Evolutionary conservation across 768 basidiomycete genomes (phyloP), one percentile per base, ranked within the genome.

Genomic region (Auricularia heimuer): DNA sequence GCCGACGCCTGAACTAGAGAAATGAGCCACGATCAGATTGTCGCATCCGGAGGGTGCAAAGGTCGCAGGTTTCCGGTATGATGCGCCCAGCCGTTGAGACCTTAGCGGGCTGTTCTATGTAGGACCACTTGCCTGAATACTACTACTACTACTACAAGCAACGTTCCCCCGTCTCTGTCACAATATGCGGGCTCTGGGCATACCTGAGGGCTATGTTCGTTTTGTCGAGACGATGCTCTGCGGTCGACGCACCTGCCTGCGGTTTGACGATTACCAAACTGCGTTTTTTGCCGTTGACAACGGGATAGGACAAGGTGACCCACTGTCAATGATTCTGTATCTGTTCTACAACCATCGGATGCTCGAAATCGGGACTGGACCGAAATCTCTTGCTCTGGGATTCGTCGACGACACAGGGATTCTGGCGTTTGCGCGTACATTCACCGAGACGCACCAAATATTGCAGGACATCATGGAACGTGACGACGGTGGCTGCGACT

Each of bases 251-350:
- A 76, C 74, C 0, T 56, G n/a, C 4, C 47, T 77, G 0, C 34
- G 47, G 0, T 76, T 77, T 54, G 74, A 75, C 34, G 70, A 74
- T 64, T 74, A 44, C 66, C 65, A 33, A 0, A 75, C 75, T 0
- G 62, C 65, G 0, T 64, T 47, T 36, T 68, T 71, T n/a, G n/a
- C n/a, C 0, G 56, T 73, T 1, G 11, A 21, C 1, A 71, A 68
- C 18, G 72, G 75, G 0, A 63, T 74, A 0, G 70, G 67, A 1
- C 74, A 77, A 65, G 76, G 75, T 0, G 66, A 69, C 65, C 69
- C 73, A 1, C 34, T 71, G 2, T 74, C 73, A 0, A 65, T 65
- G 51, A 67, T 72, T 1, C 64, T 71, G 0, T 76, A 73, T 64
- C 63, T 70, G 6, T 68, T 73, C 45, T 73, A 74, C 58, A 70